phyloP scores from a whole-genome alignment of 2,329 filamentous ascomycete species.

The Sclerotinia sclerotiorum region DNA sequence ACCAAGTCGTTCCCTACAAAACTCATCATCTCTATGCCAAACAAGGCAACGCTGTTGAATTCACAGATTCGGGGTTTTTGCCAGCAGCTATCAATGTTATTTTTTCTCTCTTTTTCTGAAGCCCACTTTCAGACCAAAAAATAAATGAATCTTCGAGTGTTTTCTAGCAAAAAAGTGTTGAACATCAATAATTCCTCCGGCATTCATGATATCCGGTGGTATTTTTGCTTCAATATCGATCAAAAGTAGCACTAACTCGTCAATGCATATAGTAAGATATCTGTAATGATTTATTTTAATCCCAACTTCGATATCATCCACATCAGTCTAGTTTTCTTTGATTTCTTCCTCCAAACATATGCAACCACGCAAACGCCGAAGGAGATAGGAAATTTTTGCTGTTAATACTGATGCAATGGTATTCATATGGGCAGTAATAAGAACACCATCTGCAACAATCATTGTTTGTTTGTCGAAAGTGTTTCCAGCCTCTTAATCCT shows the following conservation, averaged over 20 bases:
- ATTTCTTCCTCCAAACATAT: neutral
- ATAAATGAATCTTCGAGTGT: no score
- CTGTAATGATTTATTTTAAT: constrained; percentile 39
- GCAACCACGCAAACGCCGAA: neutral
- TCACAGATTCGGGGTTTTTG: no score
- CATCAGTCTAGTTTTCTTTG: neutral
- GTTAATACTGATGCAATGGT: neutral
- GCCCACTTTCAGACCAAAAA: no score
- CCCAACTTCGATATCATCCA: neutral
- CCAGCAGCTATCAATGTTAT: no score
- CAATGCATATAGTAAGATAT: constrained; percentile 47
- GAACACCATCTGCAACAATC: neutral
- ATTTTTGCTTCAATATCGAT: constrained; percentile 31
- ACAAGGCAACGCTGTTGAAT: neutral
- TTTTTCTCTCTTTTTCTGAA: no score
- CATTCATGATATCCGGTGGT: constrained; percentile 30
- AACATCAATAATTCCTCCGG: constrained; percentile 41
- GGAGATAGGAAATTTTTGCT: constrained; percentile 3
- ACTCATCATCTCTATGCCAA: neutral
- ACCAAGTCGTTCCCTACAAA: constrained; percentile 13
- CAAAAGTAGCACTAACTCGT: constrained; percentile 34
- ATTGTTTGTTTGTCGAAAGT: neutral
- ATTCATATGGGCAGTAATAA: constrained; percentile 11
- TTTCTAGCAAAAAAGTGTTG: no score
- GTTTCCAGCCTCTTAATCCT: neutral